Base-by-base conservation (phyloP, 176 grass and related monocot species). In the Musa itinerans region DNA sequence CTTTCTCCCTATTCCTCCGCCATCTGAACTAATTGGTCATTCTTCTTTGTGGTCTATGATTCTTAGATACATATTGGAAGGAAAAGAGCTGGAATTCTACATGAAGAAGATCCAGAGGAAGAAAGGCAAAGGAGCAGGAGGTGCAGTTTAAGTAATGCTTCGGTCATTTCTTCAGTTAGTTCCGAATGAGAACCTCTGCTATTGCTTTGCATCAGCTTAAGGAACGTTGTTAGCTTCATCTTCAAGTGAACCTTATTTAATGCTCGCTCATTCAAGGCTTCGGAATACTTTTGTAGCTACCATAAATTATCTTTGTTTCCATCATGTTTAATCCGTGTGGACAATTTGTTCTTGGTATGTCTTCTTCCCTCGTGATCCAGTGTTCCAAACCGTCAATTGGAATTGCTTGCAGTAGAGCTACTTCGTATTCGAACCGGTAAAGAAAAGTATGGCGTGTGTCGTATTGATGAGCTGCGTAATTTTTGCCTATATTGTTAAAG, bases 71-170 rank as follows among this genome's bases (percentile, higher is more conserved):
- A 92, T 96, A 48, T 77, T 96, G 49, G 93, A 96, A 81, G 93
- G 89, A 29, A 96, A 90, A 34, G 89, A 96, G 83, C 85, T 96
- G 0, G 89, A 96, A 49, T 96, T 96, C 78, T 92, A 92, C 85
- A 90, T 85, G 85, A 92, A 89, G 81, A 92, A 96, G 75, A 77
- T 96, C 68, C 89, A 96, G 83, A 89, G 53, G 85, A 96, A 96
- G 85, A 96, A 96, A 85, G 87, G 92, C 78, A 92, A 92, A 81
- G 83, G 85, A 64, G 85, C 89, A 5, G 71, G 82, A 65, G 89
- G 83, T 77, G 34, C 68, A 2, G 20, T 11, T 50, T 50, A 10
- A 14, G 26, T 8, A 61, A 61, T 43, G 34, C 57, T 17, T 20
- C 9, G 17, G 57, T 19, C 15, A 20, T 10, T 61, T n/a, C 57